A percentile compares a stretch with the other conserved stretches of the same genome.
Evolutionary conservation across 2,329 filamentous ascomycete species (phyloP).

Genomic region (Sarocladium kiliense): DNA sequence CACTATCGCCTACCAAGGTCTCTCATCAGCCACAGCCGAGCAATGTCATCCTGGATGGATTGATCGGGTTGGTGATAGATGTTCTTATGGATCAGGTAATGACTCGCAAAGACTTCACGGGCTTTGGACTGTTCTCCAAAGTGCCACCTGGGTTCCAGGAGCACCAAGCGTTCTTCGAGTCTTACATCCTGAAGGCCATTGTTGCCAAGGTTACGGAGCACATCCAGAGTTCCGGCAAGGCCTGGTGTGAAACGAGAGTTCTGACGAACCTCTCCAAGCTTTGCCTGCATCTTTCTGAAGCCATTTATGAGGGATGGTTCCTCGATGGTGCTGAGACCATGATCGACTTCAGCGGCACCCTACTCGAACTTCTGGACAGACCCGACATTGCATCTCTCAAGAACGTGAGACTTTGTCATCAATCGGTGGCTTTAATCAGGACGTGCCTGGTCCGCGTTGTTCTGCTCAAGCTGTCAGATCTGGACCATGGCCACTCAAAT

Average conservation of each 20-base stretch:
- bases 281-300: constrained; percentile 75
- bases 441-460: constrained; percentile 73
- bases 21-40: constrained; percentile 35
- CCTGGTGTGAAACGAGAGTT: constrained; percentile 74
- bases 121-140: constrained; percentile 79
- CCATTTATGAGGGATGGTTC: constrained; percentile 95
- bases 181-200: constrained; percentile 74
- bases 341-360: constrained; percentile 77
- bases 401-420: constrained; percentile 83
- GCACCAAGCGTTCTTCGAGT: constrained; percentile 92
- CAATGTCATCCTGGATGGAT: constrained; percentile 66
- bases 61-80: constrained; percentile 71
- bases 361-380: constrained; percentile 84
- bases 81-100: constrained; percentile 86
- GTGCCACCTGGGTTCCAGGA: constrained; percentile 90
- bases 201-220: constrained; percentile 65
- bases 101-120: constrained; percentile 81
- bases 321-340: constrained; percentile 78
- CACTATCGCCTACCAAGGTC: constrained; percentile 30
- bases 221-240: constrained; percentile 65
- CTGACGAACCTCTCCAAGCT: constrained; percentile 84
- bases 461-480: constrained; percentile 75
- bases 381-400: constrained; percentile 78
- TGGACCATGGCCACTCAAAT: constrained; percentile 59
- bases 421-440: constrained; percentile 72